Evolutionary conservation across 345 rosid species (phyloP).

Genomic region (Gossypioides kirkii): DNA sequence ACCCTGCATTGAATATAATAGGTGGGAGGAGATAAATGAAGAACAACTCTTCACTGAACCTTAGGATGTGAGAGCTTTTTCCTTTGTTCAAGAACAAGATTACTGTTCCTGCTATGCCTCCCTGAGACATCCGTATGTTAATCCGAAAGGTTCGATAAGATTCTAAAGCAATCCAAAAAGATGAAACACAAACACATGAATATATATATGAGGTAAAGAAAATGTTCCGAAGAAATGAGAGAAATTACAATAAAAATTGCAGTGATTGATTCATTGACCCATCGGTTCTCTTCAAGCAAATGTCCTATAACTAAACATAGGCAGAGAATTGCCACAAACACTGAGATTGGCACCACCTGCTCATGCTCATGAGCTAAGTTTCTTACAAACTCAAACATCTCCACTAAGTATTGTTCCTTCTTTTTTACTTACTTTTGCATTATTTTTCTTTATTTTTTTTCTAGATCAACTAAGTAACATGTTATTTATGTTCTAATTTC

Average conservation of each 20-base stretch:
- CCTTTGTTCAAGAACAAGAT: constrained; percentile 67
- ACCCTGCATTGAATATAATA: constrained; percentile 96
- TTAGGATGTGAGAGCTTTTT: constrained; percentile 66
- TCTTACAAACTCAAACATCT: constrained; percentile 1
- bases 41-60: constrained; percentile 75
- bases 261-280: constrained; percentile 90
- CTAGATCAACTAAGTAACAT: not conserved
- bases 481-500: no score
- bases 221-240: not conserved
- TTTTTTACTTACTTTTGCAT: not conserved
- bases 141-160: no score
- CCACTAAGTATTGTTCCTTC: not conserved
- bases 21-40: constrained; percentile 96
- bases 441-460: not conserved
- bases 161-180: no score
- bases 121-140: constrained; percentile 33
- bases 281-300: constrained; percentile 77
- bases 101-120: constrained; percentile 49
- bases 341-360: constrained; percentile 63
- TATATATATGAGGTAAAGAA: not conserved
- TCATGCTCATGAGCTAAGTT: constrained; percentile 32
- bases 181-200: no score
- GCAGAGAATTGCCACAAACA: constrained; percentile 74
- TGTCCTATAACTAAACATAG: constrained; percentile 74
- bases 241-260: constrained; percentile 66